A percentile compares a stretch with the other conserved stretches of the same genome.
phyloP scores from a whole-genome alignment of 1,139 yeast genomes.

The Kodamaea sp. region DNA sequence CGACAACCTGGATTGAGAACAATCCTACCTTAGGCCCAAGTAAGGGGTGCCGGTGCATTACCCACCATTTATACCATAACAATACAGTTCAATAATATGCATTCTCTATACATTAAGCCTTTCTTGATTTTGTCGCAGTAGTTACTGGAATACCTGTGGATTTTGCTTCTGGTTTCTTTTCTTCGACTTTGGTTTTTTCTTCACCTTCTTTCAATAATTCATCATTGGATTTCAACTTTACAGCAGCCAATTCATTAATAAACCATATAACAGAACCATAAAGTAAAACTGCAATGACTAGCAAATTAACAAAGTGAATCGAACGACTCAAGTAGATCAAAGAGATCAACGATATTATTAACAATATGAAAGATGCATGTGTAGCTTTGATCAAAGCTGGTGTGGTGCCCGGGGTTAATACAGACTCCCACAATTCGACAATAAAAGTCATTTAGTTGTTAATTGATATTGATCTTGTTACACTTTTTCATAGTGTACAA shows the following conservation, averaged over 20 bases:
- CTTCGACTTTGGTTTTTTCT: constrained; percentile 3
- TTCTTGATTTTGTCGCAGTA: constrained; percentile 12
- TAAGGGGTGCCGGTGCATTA: too few species aligned
- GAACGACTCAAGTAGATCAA: constrained; percentile 64
- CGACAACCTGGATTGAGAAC: too few species aligned
- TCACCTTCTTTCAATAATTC: constrained; percentile 23
- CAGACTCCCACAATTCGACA: constrained; percentile 80
- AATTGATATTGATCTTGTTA: not conserved
- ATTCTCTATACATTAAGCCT: constrained; percentile 6
- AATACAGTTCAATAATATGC: not conserved
- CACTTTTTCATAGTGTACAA: not conserved
- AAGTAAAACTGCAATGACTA: constrained; percentile 63
- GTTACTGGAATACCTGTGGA: constrained; percentile 7
- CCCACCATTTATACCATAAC: too few species aligned
- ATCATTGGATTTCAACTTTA: constrained; percentile 43
- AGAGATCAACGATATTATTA: constrained; percentile 48
- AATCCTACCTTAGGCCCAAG: too few species aligned
- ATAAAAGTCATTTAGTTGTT: constrained; percentile 40
- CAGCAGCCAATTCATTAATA: constrained; percentile 60
- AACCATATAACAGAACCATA: constrained; percentile 91
- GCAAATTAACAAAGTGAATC: constrained; percentile 72
- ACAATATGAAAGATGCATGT: constrained; percentile 59
- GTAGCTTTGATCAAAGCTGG: constrained; percentile 85
- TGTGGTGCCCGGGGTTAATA: constrained; percentile 91
- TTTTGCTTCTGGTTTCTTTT: not conserved